Base-by-base conservation (phyloP, 257 asterid genomes). In the Petunia secreta region DNA sequence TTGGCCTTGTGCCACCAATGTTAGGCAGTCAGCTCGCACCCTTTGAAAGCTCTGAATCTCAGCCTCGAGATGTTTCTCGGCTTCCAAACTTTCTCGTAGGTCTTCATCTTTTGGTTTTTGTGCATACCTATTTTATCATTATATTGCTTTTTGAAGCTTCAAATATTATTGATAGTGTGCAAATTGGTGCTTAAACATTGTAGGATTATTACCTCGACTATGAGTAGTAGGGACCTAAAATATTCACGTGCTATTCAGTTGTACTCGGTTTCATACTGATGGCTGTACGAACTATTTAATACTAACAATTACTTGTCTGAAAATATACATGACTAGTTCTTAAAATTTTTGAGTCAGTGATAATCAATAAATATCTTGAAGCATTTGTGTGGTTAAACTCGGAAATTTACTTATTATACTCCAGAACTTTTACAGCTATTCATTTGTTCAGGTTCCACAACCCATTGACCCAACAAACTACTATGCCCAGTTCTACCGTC, bases 391-490 rank as follows among this genome's bases (percentile, higher is more conserved):
- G 14, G 62, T 52, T 34, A 34, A 25, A 39, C 77, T 69, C 1
- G 39, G 59, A 48, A 50, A 36, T 50, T 25, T 50, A 36, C 46
- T 50, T 73, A 50, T 39, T 36, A 50, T 50, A 73, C 46, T 73
- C 58, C 78, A 73, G 62, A 73, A 50, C 34, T 34, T 34, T 50
- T 36, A 73, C 46, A 73, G 41, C 63, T 5, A 50, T 73, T n/a
- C 62, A 41, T 25, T 57, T 79, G 40, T 80, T 71, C 87, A 94
- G 95, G 89, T 92, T 81, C 98, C 91, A 16, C 98, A 89, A 80
- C 83, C 94, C 73, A 81, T 88, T 85, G 98, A 93, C 85, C 98
- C 94, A 65, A 88, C 95, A 15, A 89, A 81, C 82, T 94, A 90
- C 82, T 93, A 93, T 84, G 90, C 97, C 39, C 98, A 91, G 75